Percentiles rank a stretch among this genome's conserved stretches.
Conservation (phyloP, 2,329 filamentous ascomycete species). For the Teratosphaeria destructans region DNA sequence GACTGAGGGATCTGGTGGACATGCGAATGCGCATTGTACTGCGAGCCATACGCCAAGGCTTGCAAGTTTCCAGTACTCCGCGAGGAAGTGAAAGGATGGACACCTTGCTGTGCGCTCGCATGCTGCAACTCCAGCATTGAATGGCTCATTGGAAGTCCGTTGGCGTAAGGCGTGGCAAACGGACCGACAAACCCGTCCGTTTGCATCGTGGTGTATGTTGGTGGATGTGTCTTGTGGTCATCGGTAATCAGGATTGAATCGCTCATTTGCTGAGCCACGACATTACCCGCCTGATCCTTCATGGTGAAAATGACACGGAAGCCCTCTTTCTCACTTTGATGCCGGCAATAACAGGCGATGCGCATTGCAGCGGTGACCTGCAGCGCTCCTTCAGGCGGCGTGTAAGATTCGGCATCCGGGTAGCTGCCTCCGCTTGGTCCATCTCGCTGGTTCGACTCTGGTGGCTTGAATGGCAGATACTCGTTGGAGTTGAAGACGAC, state of each 20-base stretch:
- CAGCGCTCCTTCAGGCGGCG: constrained; percentile 48
- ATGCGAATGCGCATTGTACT: constrained; percentile 25
- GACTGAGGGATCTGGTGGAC: constrained; percentile 24
- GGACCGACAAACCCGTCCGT: constrained; percentile 2
- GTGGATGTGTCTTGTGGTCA: constrained; percentile 77
- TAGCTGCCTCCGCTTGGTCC: not conserved
- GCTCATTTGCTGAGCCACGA: constrained; percentile 76
- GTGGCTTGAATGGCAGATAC: constrained; percentile 68
- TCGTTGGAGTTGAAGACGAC: constrained; percentile 89
- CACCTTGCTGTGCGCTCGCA: constrained; percentile 14
- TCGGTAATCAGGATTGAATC: constrained; percentile 94
- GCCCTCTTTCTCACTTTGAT: constrained; percentile 86
- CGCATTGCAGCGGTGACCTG: constrained; percentile 84
- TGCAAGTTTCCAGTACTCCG: constrained; percentile 56
- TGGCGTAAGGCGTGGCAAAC: constrained; percentile 3
- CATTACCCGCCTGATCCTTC: constrained; percentile 64
- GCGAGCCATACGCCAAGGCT: constrained; percentile 34
- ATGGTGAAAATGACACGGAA: constrained; percentile 93
- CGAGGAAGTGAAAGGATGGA: constrained; percentile 42
- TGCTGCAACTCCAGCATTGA: constrained; percentile 29
- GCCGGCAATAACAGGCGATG: constrained; percentile 92
- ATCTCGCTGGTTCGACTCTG: constrained; percentile 30
- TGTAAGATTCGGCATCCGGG: constrained; percentile 16
- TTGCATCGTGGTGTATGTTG: constrained; percentile 19
- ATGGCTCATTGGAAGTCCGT: constrained; percentile 26